Evolutionary conservation across 169 alveolate species (phyloP).

Genomic region (Plasmodium gallinaceum): DNA sequence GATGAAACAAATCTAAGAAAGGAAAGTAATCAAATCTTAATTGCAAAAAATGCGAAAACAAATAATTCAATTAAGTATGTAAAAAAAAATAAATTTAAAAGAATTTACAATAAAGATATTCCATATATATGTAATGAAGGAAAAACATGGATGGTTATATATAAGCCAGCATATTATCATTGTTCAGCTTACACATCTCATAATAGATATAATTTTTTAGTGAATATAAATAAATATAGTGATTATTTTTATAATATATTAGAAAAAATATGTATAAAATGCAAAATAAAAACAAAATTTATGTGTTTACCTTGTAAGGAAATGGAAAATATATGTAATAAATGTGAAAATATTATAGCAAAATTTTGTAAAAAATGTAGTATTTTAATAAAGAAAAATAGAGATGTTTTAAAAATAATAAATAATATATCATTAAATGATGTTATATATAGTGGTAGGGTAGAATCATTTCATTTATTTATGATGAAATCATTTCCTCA

Average conservation of each 20-base stretch:
- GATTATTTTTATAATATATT: constrained; percentile 62
- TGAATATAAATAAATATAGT: constrained; percentile 50
- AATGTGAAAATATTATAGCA: constrained; percentile 54
- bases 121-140: constrained; percentile 83
- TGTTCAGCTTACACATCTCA: constrained; percentile 82
- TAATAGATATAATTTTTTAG: constrained; percentile 51
- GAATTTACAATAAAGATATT: constrained; percentile 77
- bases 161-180: constrained; percentile 85
- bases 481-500: constrained; percentile 84
- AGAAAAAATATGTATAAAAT: constrained; percentile 62
- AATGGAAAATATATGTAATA: constrained; percentile 51
- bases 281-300: constrained; percentile 71
- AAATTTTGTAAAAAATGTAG: constrained; percentile 56
- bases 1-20: constrained; percentile 4
- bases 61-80: constrained; percentile 4
- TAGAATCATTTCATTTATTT: constrained; percentile 83
- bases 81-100: constrained; percentile 37
- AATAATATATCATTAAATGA: constrained; percentile 78
- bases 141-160: constrained; percentile 81
- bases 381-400: constrained; percentile 43
- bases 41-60: not conserved
- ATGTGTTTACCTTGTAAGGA: constrained; percentile 62
- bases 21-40: not conserved
- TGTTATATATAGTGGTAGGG: constrained; percentile 79
- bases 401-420: constrained; percentile 79